A percentile compares a stretch with the other conserved stretches of the same genome.
Conservation (phyloP, 768 basidiomycete genomes). For the Suillus spraguei region DNA sequence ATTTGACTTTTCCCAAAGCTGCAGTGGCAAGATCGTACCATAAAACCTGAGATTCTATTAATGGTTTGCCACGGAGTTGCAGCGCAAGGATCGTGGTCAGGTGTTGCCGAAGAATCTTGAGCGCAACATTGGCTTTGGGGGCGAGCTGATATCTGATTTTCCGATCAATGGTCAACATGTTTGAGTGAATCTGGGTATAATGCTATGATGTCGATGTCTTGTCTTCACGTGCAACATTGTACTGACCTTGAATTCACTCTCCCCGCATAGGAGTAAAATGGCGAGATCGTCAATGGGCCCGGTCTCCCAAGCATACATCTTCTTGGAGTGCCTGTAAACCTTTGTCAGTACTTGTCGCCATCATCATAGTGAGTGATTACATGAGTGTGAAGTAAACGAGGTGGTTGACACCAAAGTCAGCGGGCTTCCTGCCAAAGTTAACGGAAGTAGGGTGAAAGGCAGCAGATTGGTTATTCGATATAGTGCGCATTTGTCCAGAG, state of each 20-base stretch:
- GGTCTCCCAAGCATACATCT: constrained; percentile 91
- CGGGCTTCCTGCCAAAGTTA: constrained; percentile 72
- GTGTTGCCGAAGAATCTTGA: constrained; percentile 76
- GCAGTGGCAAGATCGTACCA: constrained; percentile 78
- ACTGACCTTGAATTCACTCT: constrained; percentile 82
- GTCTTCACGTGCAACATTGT: neutral
- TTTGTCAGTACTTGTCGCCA: constrained; percentile 11
- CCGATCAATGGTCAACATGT: constrained; percentile 77
- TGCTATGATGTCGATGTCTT: constrained; percentile 10
- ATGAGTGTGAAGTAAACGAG: constrained; percentile 88
- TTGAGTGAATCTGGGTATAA: constrained; percentile 61
- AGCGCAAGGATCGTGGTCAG: constrained; percentile 60
- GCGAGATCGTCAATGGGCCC: constrained; percentile 86
- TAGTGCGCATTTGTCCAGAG: constrained; percentile 70
- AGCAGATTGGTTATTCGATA: constrained; percentile 78
- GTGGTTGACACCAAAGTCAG: constrained; percentile 75
- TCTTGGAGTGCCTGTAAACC: constrained; percentile 83
- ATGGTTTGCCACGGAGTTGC: constrained; percentile 63
- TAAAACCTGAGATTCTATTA: constrained; percentile 56
- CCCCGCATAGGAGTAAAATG: constrained; percentile 84
- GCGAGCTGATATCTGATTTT: constrained; percentile 75
- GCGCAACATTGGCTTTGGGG: constrained; percentile 74
- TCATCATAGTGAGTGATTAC: constrained; percentile 41
- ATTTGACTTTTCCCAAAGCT: constrained; percentile 57
- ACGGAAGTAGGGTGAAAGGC: constrained; percentile 91